Evolutionary conservation across 768 basidiomycete genomes (phyloP).

Genomic region (Russula dissimulans): DNA sequence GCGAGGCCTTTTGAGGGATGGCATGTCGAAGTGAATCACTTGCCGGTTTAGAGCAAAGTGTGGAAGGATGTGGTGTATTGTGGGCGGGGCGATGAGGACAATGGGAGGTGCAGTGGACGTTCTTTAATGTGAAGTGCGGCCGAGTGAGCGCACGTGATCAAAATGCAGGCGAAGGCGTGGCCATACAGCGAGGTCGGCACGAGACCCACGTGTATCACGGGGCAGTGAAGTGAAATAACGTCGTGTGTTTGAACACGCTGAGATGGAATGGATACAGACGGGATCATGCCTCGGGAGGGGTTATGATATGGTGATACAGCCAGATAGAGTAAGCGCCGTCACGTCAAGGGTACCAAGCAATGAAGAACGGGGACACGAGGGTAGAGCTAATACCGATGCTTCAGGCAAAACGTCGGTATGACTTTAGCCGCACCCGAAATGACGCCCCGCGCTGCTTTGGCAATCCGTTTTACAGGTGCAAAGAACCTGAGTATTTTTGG

Average conservation of each 20-base stretch:
- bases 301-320: slow-evolving; percentile 11
- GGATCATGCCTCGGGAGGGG: slow-evolving; percentile 9
- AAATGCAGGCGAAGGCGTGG: slow-evolving; percentile 16
- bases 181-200: slow-evolving; percentile 3
- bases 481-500: not conserved
- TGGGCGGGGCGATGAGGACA: slow-evolving; percentile 14
- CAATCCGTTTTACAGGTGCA: slow-evolving; percentile 4
- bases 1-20: slow-evolving; percentile 16
- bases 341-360: not conserved
- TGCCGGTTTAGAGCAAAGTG: slow-evolving; percentile 3
- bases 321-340: not conserved
- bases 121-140: slow-evolving; percentile 18
- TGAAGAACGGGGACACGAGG: not conserved
- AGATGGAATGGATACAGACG: slow-evolving; percentile 14
- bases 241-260: slow-evolving; percentile 13
- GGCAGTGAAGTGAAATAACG: slow-evolving; percentile 6
- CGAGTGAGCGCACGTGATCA: slow-evolving; percentile 10
- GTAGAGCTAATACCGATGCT: slow-evolving; percentile 2
- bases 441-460: slow-evolving; percentile 9
- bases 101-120: slow-evolving; percentile 10
- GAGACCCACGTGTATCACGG: slow-evolving; percentile 15
- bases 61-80: slow-evolving; percentile 15
- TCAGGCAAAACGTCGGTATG: slow-evolving; percentile 11
- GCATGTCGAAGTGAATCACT: slow-evolving; percentile 8
- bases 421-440: slow-evolving; percentile 2